Percentiles rank a stretch among this genome's conserved stretches.
Conservation (phyloP, 371 early-diverging fungal species). For the Syncephalastrum monosporum region DNA sequence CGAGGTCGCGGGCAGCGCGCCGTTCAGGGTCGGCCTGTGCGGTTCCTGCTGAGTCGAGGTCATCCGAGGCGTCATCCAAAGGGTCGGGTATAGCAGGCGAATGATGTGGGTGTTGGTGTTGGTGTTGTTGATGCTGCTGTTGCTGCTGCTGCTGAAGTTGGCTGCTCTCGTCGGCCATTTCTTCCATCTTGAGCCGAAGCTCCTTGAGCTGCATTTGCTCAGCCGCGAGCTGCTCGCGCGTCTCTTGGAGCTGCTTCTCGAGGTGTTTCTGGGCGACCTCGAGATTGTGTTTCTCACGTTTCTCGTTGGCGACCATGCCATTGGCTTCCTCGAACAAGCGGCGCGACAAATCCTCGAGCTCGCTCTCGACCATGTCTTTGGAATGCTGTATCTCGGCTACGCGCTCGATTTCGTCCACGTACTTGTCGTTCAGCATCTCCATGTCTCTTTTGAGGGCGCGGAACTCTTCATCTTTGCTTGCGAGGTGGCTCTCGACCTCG, state of each 20-base stretch:
- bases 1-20: conserved; percentile 16
- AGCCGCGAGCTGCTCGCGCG: conserved; percentile 64
- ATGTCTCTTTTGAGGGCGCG: conserved; percentile 54
- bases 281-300: conserved; percentile 60
- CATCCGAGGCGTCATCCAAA: background rate
- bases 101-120: no score
- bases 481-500: conserved; percentile 44
- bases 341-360: conserved; percentile 88
- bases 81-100: background rate
- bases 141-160: conserved; percentile 7
- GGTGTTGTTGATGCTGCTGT: background rate
- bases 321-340: conserved; percentile 94
- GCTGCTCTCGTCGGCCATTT: conserved; percentile 38
- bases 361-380: conserved; percentile 87
- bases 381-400: conserved; percentile 88
- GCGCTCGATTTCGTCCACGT: conserved; percentile 85
- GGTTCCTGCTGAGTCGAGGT: background rate
- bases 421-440: conserved; percentile 63
- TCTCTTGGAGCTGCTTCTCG: conserved; percentile 65
- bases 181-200: conserved; percentile 68
- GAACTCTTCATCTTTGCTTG: conserved; percentile 47
- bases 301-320: conserved; percentile 87
- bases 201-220: conserved; percentile 81
- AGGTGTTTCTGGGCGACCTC: conserved; percentile 59
- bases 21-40: conserved; percentile 12